These are phyloP conservation scores for Hypoxylon perforatum DNA, from an alignment of 495 filamentous ascomycete genomes.

Conservation along the genomic window DNA sequence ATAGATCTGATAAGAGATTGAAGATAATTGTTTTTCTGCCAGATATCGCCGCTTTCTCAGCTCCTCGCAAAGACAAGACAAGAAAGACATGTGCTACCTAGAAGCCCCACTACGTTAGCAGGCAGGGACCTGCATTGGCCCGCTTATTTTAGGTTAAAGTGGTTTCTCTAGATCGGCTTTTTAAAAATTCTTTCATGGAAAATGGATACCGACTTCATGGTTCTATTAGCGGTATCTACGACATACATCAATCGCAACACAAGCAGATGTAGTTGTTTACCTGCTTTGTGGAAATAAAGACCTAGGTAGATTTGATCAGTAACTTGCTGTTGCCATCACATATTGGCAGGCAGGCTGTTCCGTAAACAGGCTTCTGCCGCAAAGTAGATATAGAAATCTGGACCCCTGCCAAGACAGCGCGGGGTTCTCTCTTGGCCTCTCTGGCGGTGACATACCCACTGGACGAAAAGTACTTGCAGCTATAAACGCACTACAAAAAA, in stretches of 20 bases:
- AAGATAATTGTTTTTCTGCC: slow-evolving; percentile 42
- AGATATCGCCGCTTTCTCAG: slow-evolving; percentile 25
- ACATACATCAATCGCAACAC: too few species aligned
- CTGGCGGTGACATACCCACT: neutral
- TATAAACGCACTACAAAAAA: too few species aligned
- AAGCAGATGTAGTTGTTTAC: too few species aligned
- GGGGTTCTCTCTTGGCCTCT: slow-evolving; percentile 4
- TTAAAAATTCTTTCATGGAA: neutral
- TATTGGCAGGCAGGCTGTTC: too few species aligned
- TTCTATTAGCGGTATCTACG: too few species aligned
- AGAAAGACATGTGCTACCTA: neutral
- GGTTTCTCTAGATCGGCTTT: neutral
- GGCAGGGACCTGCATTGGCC: slow-evolving; percentile 26
- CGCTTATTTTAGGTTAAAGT: slow-evolving; percentile 1
- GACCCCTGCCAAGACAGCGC: slow-evolving; percentile 23
- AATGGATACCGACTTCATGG: too few species aligned
- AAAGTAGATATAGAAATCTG: neutral
- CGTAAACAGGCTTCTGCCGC: neutral
- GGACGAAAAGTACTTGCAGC: too few species aligned
- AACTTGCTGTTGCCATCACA: too few species aligned
- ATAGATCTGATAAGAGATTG: slow-evolving; percentile 22
- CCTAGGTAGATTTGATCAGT: too few species aligned
- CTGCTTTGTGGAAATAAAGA: too few species aligned
- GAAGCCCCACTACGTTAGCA: neutral
- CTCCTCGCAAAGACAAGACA: too few species aligned